A percentile compares a stretch with the other conserved stretches of the same genome.
phyloP scores from a whole-genome alignment of 352 stramenopile species.

The Phytophthora agathidicida region DNA sequence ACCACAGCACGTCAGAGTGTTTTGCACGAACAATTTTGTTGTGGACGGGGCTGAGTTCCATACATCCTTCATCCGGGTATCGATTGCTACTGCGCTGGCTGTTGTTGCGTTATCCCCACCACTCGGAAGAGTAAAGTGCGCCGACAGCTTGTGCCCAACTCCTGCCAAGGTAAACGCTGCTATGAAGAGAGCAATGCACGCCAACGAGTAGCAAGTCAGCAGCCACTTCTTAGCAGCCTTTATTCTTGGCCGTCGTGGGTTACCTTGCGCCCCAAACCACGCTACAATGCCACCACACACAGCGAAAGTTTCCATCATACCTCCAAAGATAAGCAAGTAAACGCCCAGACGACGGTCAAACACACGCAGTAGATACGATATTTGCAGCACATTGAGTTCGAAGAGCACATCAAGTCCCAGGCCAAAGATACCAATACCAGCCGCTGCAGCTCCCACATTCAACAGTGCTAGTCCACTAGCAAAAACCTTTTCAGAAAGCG shows the following conservation, averaged over 20 bases:
- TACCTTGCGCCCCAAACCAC: constrained; percentile 24
- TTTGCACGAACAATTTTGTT: constrained; percentile 57
- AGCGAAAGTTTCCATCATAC: constrained; percentile 42
- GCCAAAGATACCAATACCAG: constrained; percentile 41
- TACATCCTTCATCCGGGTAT: constrained; percentile 28
- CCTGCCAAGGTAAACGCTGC: constrained; percentile 45
- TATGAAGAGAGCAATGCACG: constrained; percentile 50
- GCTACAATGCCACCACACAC: constrained; percentile 34
- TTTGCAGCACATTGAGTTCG: constrained; percentile 71
- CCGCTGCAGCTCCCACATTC: constrained; percentile 25
- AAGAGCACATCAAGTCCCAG: constrained; percentile 63
- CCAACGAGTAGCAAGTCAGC: constrained; percentile 35
- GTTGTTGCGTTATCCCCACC: neutral
- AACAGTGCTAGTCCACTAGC: constrained; percentile 16
- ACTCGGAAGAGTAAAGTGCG: neutral
- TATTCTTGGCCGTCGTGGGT: neutral
- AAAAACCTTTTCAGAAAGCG: constrained; percentile 12
- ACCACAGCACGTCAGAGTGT: constrained; percentile 55
- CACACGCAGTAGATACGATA: constrained; percentile 59
- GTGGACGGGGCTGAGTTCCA: constrained; percentile 37
- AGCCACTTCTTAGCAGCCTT: constrained; percentile 21
- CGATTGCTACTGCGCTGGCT: constrained; percentile 4
- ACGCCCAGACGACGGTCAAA: constrained; percentile 60
- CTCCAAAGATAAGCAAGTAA: constrained; percentile 54
- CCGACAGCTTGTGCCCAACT: constrained; percentile 44